Conservation (phyloP, 331 rosid genomes). For the Malus hybrid region DNA sequence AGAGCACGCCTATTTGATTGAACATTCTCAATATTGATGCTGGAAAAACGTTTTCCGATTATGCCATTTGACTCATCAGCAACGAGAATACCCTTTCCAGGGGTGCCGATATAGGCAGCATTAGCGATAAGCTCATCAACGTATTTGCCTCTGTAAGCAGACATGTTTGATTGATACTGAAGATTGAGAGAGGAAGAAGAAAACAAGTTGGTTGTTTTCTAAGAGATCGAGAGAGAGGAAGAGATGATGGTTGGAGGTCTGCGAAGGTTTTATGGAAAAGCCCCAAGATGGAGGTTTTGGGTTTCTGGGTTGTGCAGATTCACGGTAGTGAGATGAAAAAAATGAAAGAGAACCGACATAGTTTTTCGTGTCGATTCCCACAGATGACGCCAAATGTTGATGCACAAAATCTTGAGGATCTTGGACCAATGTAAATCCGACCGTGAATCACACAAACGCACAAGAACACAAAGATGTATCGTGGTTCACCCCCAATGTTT, state of each 20-base stretch:
- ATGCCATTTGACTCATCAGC: constrained; percentile 97
- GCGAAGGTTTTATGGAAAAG: too few species aligned
- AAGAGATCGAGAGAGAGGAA: neutral
- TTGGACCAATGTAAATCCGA: too few species aligned
- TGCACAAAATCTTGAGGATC: too few species aligned
- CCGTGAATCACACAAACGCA: too few species aligned
- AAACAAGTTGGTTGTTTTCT: neutral
- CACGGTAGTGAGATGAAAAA: too few species aligned
- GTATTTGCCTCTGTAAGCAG: constrained; percentile 26
- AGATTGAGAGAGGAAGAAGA: neutral
- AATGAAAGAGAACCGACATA: too few species aligned
- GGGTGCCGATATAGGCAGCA: constrained; percentile 85
- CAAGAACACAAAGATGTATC: too few species aligned
- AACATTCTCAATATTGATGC: constrained; percentile 71
- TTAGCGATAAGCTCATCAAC: constrained; percentile 75
- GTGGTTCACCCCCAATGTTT: too few species aligned
- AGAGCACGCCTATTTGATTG: constrained; percentile 66
- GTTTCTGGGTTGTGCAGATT: too few species aligned
- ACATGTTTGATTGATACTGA: neutral
- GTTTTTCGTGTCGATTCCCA: too few species aligned
- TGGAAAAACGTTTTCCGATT: constrained; percentile 76
- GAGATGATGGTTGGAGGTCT: neutral
- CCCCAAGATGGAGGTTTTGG: too few species aligned
- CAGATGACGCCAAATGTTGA: too few species aligned
- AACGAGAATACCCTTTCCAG: constrained; percentile 97